A percentile compares a stretch with the other conserved stretches of the same genome.
Conservation (phyloP, 306 rosid species). For the Malus domestica region ASM211411v1 NC_041793.1:32157001-32157500, state of each 20-base stretch:
- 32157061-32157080: conserved; percentile 58
- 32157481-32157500: conserved; percentile 92
- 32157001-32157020: conserved; percentile 19
- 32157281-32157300: conserved; percentile 59
- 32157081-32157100: conserved; percentile 78
- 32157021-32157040: conserved; percentile 96
- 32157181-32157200: conserved; percentile 79
- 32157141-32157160: conserved; percentile 88
- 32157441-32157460: conserved; percentile 17
- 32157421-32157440: not conserved
- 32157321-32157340: conserved; percentile 91
- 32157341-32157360: conserved; percentile 99
- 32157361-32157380: conserved; percentile 78
- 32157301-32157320: conserved; percentile 96
- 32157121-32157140: conserved; percentile 87
- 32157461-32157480: conserved; percentile 48
- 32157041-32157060: conserved; percentile 70
- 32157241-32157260: not conserved
- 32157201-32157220: not conserved
- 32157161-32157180: conserved; percentile 96
- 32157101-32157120: conserved; percentile 62
- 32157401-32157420: conserved; percentile 32
- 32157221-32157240: not conserved
- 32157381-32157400: conserved; percentile 72
- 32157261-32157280: conserved; percentile 13